Conservation (phyloP, 768 basidiomycete species). For the Suillus fuscotomentosus region DNA sequence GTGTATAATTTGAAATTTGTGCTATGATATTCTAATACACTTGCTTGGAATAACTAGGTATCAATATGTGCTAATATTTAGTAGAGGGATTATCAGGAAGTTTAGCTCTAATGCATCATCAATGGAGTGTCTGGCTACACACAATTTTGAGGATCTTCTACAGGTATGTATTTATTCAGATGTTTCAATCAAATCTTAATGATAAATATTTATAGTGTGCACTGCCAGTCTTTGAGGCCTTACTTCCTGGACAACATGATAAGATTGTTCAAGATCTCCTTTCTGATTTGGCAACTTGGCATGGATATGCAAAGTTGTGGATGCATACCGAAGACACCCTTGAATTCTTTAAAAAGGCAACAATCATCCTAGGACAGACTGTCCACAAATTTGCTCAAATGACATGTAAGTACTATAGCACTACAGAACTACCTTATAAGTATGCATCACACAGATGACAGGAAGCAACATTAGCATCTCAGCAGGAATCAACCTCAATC, state of each 20-base stretch:
- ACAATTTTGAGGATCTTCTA: constrained; percentile 36
- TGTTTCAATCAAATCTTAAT: neutral
- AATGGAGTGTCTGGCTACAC: constrained; percentile 33
- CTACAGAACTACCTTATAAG: neutral
- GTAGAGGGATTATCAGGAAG: constrained; percentile 24
- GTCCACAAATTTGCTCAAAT: neutral
- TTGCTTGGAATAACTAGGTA: constrained; percentile 17
- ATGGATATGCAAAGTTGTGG: too few species aligned
- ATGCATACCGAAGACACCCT: too few species aligned
- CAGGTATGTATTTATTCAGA: constrained; percentile 13
- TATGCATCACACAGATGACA: neutral
- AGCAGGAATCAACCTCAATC: neutral
- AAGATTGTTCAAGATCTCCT: neutral
- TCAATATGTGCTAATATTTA: constrained; percentile 28
- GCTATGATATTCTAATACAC: too few species aligned
- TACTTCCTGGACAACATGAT: neutral
- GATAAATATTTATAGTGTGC: neutral
- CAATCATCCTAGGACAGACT: neutral
- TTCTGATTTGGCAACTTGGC: neutral
- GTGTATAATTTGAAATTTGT: constrained; percentile 6
- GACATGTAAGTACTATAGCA: neutral
- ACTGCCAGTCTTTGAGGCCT: neutral
- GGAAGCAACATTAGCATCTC: neutral
- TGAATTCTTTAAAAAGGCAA: neutral
- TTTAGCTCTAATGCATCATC: constrained; percentile 31